Percentiles rank a stretch among this genome's conserved stretches.
Conservation (phyloP, 257 asterid species). For the Linaria vulgaris region DNA sequence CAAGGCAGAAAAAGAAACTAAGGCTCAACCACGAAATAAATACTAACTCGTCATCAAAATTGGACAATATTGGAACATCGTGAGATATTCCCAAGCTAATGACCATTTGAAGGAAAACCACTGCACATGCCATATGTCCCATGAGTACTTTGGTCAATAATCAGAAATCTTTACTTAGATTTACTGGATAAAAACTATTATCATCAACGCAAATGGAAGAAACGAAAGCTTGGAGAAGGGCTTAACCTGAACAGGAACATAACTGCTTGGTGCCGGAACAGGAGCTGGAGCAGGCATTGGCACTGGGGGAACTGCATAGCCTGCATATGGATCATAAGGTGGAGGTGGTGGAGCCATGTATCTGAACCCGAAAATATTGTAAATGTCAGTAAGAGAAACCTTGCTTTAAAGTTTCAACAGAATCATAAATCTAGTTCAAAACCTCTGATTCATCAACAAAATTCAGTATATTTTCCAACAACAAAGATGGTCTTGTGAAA, state of each 20-base stretch:
- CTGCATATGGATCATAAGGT: slow-evolving; percentile 91
- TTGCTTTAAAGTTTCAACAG: neutral
- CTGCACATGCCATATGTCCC: neutral
- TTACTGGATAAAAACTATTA: slow-evolving; percentile 2
- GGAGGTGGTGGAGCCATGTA: slow-evolving; percentile 93
- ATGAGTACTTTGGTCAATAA: neutral
- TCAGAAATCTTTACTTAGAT: neutral
- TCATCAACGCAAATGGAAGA: neutral
- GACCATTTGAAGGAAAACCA: neutral
- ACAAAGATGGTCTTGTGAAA: neutral
- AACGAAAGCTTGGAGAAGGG: neutral
- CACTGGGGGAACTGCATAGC: slow-evolving; percentile 79
- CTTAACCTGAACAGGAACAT: slow-evolving; percentile 88
- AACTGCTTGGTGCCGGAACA: slow-evolving; percentile 87
- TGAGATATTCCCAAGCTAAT: neutral
- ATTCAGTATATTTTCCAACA: slow-evolving; percentile 6
- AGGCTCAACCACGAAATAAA: neutral
- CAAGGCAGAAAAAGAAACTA: neutral
- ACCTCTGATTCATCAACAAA: slow-evolving; percentile 4
- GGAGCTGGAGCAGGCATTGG: slow-evolving; percentile 92
- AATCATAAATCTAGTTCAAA: slow-evolving; percentile 3
- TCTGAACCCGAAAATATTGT: slow-evolving; percentile 42
- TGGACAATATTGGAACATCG: neutral
- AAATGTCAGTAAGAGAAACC: slow-evolving; percentile 15
- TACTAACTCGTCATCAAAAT: no score